A percentile compares a stretch with the other conserved stretches of the same genome.
Conservation (phyloP, 495 filamentous ascomycete genomes). For the Astrothelium macrocarpum region DNA sequence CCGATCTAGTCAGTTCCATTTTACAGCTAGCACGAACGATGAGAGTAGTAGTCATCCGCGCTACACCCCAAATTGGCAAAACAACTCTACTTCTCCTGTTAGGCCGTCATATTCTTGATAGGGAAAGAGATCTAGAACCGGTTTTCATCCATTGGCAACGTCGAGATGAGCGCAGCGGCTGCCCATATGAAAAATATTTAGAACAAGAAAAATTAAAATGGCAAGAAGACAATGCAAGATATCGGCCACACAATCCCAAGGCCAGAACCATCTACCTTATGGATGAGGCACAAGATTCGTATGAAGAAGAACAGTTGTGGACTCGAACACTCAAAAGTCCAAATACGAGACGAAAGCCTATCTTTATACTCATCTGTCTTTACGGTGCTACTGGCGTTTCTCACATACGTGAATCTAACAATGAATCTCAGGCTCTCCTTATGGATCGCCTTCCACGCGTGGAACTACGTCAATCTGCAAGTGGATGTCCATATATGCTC, state of each 20-base stretch:
- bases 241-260: slow-evolving; percentile 7
- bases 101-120: slow-evolving; percentile 5
- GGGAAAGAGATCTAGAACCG: slow-evolving; percentile 9
- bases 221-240: slow-evolving; percentile 3
- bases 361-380: not conserved
- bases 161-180: not conserved
- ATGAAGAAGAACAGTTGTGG: slow-evolving; percentile 7
- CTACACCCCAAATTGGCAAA: slow-evolving; percentile 9
- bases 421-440: not conserved
- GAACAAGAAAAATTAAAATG: not conserved
- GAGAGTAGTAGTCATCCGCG: slow-evolving; percentile 10
- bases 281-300: slow-evolving; percentile 12
- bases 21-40: not conserved
- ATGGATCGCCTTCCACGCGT: not conserved
- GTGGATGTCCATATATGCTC: not conserved
- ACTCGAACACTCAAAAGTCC: not conserved
- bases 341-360: not conserved
- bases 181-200: not conserved
- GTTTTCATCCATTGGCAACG: slow-evolving; percentile 8
- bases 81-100: slow-evolving; percentile 9
- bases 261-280: slow-evolving; percentile 8
- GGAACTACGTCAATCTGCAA: not conserved
- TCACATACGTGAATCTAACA: not conserved
- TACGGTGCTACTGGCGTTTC: not conserved
- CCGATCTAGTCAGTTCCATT: slow-evolving; percentile 6